Conservation (phyloP, 2,329 filamentous ascomycete genomes). For the Scedosporium minutisporum region DNA sequence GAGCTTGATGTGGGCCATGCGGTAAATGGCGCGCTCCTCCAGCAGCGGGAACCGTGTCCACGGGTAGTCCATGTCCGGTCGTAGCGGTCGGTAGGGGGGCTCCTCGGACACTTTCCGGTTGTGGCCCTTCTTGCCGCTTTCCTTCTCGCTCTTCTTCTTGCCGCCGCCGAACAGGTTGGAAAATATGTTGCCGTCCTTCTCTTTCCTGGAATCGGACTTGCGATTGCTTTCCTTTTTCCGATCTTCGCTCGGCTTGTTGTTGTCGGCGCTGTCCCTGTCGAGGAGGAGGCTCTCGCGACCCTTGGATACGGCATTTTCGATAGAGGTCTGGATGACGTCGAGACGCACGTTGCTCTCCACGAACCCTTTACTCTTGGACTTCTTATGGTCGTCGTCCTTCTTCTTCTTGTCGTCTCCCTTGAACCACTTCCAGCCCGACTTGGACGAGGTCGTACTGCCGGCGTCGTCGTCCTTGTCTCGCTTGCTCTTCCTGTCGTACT, state of each 20-base stretch:
- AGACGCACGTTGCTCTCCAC: slow-evolving; percentile 62
- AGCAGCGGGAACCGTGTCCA: slow-evolving; percentile 94
- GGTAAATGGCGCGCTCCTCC: slow-evolving; percentile 93
- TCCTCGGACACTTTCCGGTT: slow-evolving; percentile 74
- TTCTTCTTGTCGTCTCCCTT: slow-evolving; percentile 61
- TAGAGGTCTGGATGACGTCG: slow-evolving; percentile 79
- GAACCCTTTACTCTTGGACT: slow-evolving; percentile 52
- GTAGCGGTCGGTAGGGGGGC: slow-evolving; percentile 58
- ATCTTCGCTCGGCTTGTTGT: slow-evolving; percentile 64
- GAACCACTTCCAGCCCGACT: slow-evolving; percentile 75
- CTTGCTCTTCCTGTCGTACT: slow-evolving; percentile 63
- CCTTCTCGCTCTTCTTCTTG: slow-evolving; percentile 77
- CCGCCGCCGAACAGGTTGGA: slow-evolving; percentile 84
- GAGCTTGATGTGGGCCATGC: slow-evolving; percentile 97
- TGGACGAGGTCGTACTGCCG: slow-evolving; percentile 51
- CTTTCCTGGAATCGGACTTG: slow-evolving; percentile 74
- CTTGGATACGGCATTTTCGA: slow-evolving; percentile 56
- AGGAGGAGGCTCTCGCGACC: slow-evolving; percentile 77
- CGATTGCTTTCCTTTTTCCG: slow-evolving; percentile 72
- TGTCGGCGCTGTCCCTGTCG: slow-evolving; percentile 63
- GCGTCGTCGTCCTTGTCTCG: slow-evolving; percentile 58
- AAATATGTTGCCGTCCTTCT: slow-evolving; percentile 89
- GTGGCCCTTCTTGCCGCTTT: slow-evolving; percentile 61
- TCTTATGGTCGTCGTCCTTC: slow-evolving; percentile 53
- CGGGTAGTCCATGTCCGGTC: slow-evolving; percentile 86